phyloP scores from a whole-genome alignment of 257 asterid species.

The Lycium barbarum region DNA sequence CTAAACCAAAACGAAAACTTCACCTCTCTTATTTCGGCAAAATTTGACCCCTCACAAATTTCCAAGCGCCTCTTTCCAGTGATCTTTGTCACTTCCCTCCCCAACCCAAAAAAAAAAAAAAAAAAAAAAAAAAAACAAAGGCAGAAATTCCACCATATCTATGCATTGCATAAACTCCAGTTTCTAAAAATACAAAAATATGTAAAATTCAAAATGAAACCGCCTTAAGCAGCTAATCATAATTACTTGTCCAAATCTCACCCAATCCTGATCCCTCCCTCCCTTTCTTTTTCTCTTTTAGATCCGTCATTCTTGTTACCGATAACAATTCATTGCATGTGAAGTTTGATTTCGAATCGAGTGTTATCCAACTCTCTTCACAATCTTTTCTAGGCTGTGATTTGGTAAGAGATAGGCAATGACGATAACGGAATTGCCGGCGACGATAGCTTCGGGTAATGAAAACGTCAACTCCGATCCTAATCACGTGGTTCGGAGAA shows the following conservation, averaged over 20 bases:
- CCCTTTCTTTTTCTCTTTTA: background rate
- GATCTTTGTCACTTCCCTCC: background rate
- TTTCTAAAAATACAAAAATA: background rate
- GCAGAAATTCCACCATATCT: background rate
- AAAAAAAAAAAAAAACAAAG: no score
- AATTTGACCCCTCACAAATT: no score
- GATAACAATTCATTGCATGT: constrained; percentile 1
- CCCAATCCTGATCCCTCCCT: constrained; percentile 3
- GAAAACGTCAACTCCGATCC: background rate
- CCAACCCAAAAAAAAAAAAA: background rate
- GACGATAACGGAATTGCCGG: constrained; percentile 61
- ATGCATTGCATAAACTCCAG: background rate
- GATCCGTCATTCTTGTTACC: background rate
- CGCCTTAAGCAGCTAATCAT: background rate
- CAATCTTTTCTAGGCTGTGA: background rate
- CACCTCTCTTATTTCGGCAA: no score
- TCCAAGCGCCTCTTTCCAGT: no score
- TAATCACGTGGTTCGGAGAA: constrained; percentile 23
- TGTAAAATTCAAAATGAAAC: background rate
- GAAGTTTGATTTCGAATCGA: constrained; percentile 1
- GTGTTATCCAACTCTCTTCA: background rate
- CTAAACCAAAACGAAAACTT: no score
- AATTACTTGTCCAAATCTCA: background rate
- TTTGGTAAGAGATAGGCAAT: background rate
- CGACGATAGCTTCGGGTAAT: background rate